Evolutionary conservation across 2,329 filamentous ascomycete species (phyloP).

Genomic region (Ascomycota sp.): DNA sequence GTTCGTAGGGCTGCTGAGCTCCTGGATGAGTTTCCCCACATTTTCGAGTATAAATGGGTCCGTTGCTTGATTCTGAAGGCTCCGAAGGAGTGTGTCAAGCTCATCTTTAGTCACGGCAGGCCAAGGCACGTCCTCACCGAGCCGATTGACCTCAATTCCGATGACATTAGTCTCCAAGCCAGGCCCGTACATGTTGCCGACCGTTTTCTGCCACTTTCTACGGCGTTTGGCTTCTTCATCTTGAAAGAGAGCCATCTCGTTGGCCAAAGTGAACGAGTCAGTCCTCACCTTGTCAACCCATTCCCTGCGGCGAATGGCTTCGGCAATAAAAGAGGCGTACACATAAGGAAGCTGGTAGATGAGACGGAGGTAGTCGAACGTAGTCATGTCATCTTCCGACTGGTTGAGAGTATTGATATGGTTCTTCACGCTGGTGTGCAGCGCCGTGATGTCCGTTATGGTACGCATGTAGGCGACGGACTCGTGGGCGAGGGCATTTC

Average conservation of each 20-base stretch:
- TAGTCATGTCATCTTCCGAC: slow-evolving; percentile 54
- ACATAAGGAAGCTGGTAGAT: slow-evolving; percentile 72
- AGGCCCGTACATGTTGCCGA: slow-evolving; percentile 56
- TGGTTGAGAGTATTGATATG: slow-evolving; percentile 54
- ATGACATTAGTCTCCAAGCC: slow-evolving; percentile 47
- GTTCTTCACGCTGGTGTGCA: slow-evolving; percentile 50
- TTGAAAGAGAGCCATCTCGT: slow-evolving; percentile 80
- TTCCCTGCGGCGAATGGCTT: slow-evolving; percentile 68
- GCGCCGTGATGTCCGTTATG: slow-evolving; percentile 60
- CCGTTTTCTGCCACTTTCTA: slow-evolving; percentile 74
- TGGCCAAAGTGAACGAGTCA: slow-evolving; percentile 71
- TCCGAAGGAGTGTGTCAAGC: slow-evolving; percentile 50
- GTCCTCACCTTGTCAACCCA: slow-evolving; percentile 82
- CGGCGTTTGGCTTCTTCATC: slow-evolving; percentile 82
- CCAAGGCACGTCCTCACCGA: slow-evolving; percentile 63
- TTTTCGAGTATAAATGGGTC: slow-evolving; percentile 50
- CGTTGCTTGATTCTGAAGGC: slow-evolving; percentile 42
- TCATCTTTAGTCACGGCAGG: slow-evolving; percentile 58
- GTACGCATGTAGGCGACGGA: slow-evolving; percentile 59
- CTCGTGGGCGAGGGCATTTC: slow-evolving; percentile 45
- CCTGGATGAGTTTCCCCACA: slow-evolving; percentile 54
- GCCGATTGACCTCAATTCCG: slow-evolving; percentile 68
- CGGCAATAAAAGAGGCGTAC: slow-evolving; percentile 74
- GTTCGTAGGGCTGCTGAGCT: slow-evolving; percentile 63
- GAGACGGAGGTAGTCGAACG: slow-evolving; percentile 61